Percentiles rank a stretch among this genome's conserved stretches.
Conservation (phyloP, 352 stramenopile species). For the Phytophthora citricola region DNA sequence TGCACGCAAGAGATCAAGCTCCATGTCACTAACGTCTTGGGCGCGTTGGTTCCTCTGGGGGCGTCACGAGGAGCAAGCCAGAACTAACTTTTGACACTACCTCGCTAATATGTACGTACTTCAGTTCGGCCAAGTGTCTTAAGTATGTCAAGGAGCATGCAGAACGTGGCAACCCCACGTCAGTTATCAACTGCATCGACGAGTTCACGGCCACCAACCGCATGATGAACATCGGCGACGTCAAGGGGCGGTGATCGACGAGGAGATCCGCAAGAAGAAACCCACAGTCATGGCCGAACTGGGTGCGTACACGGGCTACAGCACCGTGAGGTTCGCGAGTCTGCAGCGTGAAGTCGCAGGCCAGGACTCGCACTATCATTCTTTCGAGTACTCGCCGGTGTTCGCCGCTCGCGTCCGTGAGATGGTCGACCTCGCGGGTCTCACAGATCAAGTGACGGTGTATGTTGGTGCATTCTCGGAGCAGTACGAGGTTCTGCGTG, state of each 20-base stretch:
- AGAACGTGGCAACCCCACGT: constrained; percentile 37
- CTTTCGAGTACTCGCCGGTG: constrained; percentile 55
- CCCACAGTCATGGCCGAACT: constrained; percentile 51
- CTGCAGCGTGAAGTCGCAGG: constrained; percentile 44
- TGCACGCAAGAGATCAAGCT: background rate
- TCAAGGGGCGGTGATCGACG: constrained; percentile 54
- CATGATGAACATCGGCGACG: constrained; percentile 58
- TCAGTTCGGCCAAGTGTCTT: constrained; percentile 43
- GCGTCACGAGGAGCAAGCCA: background rate
- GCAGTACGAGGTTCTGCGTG: constrained; percentile 38
- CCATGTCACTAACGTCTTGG: background rate
- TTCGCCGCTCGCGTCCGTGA: constrained; percentile 50
- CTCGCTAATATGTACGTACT: background rate
- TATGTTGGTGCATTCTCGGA: constrained; percentile 49
- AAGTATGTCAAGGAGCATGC: constrained; percentile 50
- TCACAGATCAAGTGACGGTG: constrained; percentile 58
- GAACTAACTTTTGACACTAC: background rate
- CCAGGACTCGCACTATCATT: constrained; percentile 50
- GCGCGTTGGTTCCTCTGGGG: background rate
- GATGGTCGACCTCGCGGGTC: constrained; percentile 54
- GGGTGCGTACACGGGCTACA: constrained; percentile 60
- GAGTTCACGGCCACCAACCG: constrained; percentile 38
- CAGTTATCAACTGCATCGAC: constrained; percentile 48
- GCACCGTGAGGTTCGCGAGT: constrained; percentile 52
- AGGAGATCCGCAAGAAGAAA: constrained; percentile 45